Percentiles rank a stretch among this genome's conserved stretches.
Evolutionary conservation across 768 basidiomycete species (phyloP).

Genomic region (Hirschioporus abietinus): DNA sequence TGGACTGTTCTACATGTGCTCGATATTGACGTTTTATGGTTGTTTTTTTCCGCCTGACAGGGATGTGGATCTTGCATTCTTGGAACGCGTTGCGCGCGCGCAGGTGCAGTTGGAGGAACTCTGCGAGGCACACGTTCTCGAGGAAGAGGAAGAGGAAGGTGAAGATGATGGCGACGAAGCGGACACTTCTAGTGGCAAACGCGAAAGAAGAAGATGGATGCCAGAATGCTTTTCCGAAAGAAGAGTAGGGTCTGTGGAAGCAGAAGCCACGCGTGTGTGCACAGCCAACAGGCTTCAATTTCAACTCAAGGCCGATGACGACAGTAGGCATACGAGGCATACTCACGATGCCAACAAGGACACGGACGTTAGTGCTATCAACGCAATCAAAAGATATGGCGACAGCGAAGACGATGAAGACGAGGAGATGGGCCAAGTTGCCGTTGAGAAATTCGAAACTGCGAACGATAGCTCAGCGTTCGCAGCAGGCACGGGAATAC

Average conservation of each 20-base stretch:
- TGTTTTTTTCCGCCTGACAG: not conserved
- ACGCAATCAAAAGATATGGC: not conserved
- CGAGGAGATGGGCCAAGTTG: not conserved
- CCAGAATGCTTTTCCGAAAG: not conserved
- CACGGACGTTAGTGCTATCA: slow-evolving; percentile 1
- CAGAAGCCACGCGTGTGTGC: not conserved
- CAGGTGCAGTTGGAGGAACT: slow-evolving; percentile 4
- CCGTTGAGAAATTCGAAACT: not conserved
- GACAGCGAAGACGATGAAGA: slow-evolving; percentile 1
- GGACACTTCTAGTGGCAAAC: not conserved
- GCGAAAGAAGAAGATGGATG: not conserved
- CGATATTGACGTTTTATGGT: not conserved
- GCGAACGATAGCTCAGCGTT: not conserved
- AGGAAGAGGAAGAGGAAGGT: not conserved
- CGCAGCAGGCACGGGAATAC: not conserved
- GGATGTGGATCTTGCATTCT: not conserved
- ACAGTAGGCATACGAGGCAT: not conserved
- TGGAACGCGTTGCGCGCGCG: slow-evolving; percentile 2
- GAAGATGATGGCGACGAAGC: not conserved
- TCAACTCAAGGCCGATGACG: not conserved
- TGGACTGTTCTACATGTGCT: not conserved
- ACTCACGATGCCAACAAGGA: not conserved
- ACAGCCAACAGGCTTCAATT: not conserved
- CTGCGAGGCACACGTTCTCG: not conserved
- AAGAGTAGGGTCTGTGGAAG: not conserved